Evolutionary conservation across 192 early-diverging fungal species (phyloP).

Genomic region (Pilaira anomala): DNA sequence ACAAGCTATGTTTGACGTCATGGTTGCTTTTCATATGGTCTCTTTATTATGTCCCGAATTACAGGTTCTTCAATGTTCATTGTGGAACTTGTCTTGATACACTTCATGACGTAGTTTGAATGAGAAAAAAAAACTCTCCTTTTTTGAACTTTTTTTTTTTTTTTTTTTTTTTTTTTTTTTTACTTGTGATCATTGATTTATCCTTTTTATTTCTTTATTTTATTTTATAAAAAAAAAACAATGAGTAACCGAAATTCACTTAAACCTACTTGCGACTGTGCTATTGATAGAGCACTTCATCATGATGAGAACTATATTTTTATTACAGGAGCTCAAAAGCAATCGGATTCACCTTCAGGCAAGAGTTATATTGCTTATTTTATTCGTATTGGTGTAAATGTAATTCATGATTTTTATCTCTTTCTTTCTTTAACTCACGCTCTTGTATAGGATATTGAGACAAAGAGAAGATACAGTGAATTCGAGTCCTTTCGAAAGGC

Average conservation of each 20-base stretch:
- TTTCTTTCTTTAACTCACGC: background rate
- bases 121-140: too few relatives aligned
- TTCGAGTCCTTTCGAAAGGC: constrained; percentile 88
- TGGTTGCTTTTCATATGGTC: too few relatives aligned
- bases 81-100: too few relatives aligned
- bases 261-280: constrained; percentile 33
- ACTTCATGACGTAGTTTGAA: too few relatives aligned
- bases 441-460: constrained; percentile 54
- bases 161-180: too few relatives aligned
- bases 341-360: constrained; percentile 44
- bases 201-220: background rate
- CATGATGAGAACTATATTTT: constrained; percentile 38
- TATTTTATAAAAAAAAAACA: background rate
- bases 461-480: constrained; percentile 90
- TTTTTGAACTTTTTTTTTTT: too few relatives aligned
- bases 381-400: constrained; percentile 50
- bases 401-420: background rate
- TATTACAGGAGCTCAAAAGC: constrained; percentile 48
- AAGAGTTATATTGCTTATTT: constrained; percentile 53
- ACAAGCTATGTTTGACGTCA: too few relatives aligned
- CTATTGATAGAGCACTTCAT: constrained; percentile 35
- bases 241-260: constrained; percentile 15
- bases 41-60: too few relatives aligned
- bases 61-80: too few relatives aligned
- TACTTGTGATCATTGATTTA: background rate